These are phyloP conservation scores for Dendryphion nanum DNA, from an alignment of 2,329 filamentous ascomycete species.

Conservation along the genomic window DNA sequence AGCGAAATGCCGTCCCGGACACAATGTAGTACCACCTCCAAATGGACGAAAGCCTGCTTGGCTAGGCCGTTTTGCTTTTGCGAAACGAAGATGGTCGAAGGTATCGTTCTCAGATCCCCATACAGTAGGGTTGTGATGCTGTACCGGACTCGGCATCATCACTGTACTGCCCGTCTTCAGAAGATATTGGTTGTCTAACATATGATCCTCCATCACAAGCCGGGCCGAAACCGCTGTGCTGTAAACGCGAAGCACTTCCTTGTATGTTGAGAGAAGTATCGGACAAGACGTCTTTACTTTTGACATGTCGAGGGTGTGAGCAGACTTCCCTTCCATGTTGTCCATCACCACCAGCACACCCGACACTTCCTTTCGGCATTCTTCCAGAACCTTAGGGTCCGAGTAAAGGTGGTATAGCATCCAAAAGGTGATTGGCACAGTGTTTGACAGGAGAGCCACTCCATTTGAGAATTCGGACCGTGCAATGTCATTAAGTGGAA, in stretches of 20 bases:
- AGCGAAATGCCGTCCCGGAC: constrained; percentile 36
- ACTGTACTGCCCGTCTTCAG: constrained; percentile 30
- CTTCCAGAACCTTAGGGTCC: constrained; percentile 25
- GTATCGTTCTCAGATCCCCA: constrained; percentile 23
- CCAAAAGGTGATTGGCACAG: constrained; percentile 41
- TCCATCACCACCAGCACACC: constrained; percentile 5
- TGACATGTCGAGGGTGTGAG: constrained; percentile 10
- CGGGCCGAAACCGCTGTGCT: constrained; percentile 34
- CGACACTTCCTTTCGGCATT: constrained; percentile 28
- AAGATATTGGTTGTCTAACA: constrained; percentile 28
- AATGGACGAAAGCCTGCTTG: constrained; percentile 22
- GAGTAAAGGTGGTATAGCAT: constrained; percentile 35
- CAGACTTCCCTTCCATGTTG: constrained; percentile 1
- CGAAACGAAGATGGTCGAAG: constrained; percentile 34
- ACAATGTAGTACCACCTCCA: constrained; percentile 27
- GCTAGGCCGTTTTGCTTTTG: constrained; percentile 3
- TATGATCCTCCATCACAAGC: constrained; percentile 30
- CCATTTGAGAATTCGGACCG: constrained; percentile 40
- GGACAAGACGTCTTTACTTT: constrained; percentile 39
- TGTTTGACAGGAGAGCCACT: constrained; percentile 41
- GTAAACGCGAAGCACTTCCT: constrained; percentile 41
- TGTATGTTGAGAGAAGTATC: constrained; percentile 38
- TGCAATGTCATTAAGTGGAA: constrained; percentile 37
- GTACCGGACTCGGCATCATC: constrained; percentile 22
- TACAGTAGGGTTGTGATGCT: constrained; percentile 19